These are phyloP conservation scores for Anisodus tanguticus DNA, from an alignment of 257 asterid species.

Conservation along the genomic window DNA sequence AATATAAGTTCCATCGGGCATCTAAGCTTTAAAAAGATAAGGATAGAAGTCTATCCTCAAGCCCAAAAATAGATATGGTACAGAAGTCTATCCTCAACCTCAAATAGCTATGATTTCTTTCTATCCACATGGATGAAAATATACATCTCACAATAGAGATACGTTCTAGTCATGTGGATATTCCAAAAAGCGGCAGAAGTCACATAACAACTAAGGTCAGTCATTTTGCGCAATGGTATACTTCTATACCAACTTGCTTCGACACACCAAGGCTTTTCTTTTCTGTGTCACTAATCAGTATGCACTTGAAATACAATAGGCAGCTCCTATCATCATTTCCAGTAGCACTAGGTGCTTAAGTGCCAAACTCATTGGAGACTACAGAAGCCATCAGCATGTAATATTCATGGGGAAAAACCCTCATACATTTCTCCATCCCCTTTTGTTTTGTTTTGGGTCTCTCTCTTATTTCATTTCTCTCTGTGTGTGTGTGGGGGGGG, in stretches of 20 bases:
- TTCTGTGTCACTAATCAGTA: neutral
- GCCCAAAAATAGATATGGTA: too few species aligned
- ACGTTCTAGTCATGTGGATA: neutral
- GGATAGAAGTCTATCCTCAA: neutral
- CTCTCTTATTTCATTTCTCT: too few species aligned
- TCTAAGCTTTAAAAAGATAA: neutral
- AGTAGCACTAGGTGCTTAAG: too few species aligned
- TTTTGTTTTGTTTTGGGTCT: too few species aligned
- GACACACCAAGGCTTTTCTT: neutral
- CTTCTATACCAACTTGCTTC: neutral
- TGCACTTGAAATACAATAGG: neutral
- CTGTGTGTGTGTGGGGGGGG: too few species aligned
- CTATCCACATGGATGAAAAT: neutral
- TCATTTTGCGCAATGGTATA: neutral
- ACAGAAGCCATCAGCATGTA: too few species aligned
- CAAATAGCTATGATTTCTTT: neutral
- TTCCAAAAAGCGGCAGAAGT: neutral
- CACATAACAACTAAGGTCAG: neutral
- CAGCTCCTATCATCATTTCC: neutral
- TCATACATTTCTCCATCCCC: too few species aligned
- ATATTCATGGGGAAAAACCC: too few species aligned
- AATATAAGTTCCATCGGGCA: neutral
- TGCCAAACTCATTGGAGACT: too few species aligned
- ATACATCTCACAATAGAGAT: neutral
- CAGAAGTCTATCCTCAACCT: too few species aligned